These are phyloP conservation scores for Hypoxylon sp. DNA, from an alignment of 2,329 filamentous ascomycete genomes.

Conservation along the genomic window DNA sequence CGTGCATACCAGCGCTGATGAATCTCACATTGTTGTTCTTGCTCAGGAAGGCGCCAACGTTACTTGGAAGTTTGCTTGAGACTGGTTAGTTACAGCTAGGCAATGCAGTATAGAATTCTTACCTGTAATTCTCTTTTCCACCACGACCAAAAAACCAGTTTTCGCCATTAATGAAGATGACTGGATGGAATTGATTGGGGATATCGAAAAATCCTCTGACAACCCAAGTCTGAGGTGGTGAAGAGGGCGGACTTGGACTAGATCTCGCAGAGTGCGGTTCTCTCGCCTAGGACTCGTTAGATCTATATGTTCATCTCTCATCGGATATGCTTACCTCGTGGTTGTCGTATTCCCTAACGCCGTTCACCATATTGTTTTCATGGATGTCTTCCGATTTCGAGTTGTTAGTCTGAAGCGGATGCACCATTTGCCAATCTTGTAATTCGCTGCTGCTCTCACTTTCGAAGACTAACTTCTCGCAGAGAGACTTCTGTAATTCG, in stretches of 20 bases:
- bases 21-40: background rate
- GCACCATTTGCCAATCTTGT: background rate
- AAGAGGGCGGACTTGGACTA: background rate
- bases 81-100: background rate
- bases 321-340: background rate
- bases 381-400: background rate
- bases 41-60: background rate
- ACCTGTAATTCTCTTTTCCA: background rate
- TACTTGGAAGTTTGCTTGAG: background rate
- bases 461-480: slow-evolving; percentile 5
- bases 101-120: background rate
- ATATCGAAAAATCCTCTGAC: background rate
- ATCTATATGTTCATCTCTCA: background rate
- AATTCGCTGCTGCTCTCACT: too few species aligned
- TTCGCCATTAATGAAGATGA: background rate
- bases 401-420: background rate
- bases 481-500: background rate
- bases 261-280: background rate
- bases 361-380: background rate
- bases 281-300: background rate
- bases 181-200: background rate
- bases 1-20: background rate
- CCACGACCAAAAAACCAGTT: background rate
- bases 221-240: background rate
- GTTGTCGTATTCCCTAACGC: too few species aligned